Evolutionary conservation across 805 yeast genomes (phyloP), one percentile per base, ranked within the genome.

Genomic region (Lipomyces japonicus): DNA sequence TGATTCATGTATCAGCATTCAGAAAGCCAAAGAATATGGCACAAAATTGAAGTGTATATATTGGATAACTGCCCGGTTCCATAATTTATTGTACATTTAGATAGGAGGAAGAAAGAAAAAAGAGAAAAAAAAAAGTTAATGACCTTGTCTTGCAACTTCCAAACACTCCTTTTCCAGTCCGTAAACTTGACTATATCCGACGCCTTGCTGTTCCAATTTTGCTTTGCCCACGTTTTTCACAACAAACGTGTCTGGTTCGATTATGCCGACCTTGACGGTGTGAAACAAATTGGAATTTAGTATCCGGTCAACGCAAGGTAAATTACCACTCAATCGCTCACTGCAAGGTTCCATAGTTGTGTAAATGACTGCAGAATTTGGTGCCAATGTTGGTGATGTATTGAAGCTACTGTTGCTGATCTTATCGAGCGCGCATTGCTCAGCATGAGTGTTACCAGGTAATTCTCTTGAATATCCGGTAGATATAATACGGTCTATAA

Each of bases 311-410:
- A 80, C 81, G 68, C 98, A 93, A 0, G 98, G 96, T 44, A 74
- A 61, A 59, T 91, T 90, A 0, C 97, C 97, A 63, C 96, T 88
- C 30, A 91, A 71, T 46, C 98, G 74, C 49, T 78, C 77, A 4
- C 95, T 82, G 65, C 98, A 93, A 0, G 98, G 98, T 64, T 93
- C 98, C 97, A 93, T 93, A 0, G 97, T 88, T 0, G 97, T 91
- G 66, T 86, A 93, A 10, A 93, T 67, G 34, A 85, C 86, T 0
- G 93, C 79, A 0, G 95, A 95, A 6, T 61, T 63, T 0, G 96
- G 96, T 7, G 39, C 40, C 2, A 42, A 38, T n/a, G n/a, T n/a
- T n/a, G n/a, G n/a, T n/a, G n/a, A n/a, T n/a, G n/a, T n/a, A n/a
- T n/a, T n/a, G n/a, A n/a, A n/a, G n/a, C n/a, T n/a, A 19, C 28